Evolutionary conservation across 768 basidiomycete species (phyloP), one percentile per base, ranked within the genome.

Genomic region (Coprinopsis sp.): DNA sequence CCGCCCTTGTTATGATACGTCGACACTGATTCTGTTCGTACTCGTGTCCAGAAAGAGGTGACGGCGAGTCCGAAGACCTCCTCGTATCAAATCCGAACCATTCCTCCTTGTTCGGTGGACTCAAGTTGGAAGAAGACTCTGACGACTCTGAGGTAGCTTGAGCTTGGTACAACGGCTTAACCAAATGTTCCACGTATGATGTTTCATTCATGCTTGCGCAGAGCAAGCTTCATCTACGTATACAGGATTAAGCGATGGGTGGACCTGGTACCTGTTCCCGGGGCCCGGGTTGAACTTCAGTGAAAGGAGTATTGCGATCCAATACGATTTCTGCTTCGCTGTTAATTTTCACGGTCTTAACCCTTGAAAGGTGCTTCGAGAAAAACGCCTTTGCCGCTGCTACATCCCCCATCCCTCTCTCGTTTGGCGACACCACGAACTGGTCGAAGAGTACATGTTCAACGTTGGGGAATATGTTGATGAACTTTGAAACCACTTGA

Each of bases 1-100:
- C 13, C n/a, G 27, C 1, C 21, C 16, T 19, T 1, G 29, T 43
- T 16, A 39, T 27, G 18, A 34, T 31, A 6, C 13, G 33, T 29
- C n/a, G n/a, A 16, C 29, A 1, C 19, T 37, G 46, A 44, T 27
- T 13, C 36, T 19, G n/a, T 44, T n/a, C 37, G 45, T 24, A 25
- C 37, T 2, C 1, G 23, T 29, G 40, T 45, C 50, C 63, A 62
- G 60, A 37, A 51, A 45, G 39, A 51, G 54, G 28, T 53, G 64
- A 30, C 58, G 59, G 33, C 11, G 70, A 73, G 6, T 66, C 66
- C 16, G 79, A 79, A 46, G 86, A 89, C 57, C 69, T 88, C 18
- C 68, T 87, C 10, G 68, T 84, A 3, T 72, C 73, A 3, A 89
- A 88, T 59, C 84, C 85, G 1, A 89, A 89, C 54, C 84, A 82